Conservation (phyloP, 305 asterid genomes). For the Nicotiana rustica region DNA sequence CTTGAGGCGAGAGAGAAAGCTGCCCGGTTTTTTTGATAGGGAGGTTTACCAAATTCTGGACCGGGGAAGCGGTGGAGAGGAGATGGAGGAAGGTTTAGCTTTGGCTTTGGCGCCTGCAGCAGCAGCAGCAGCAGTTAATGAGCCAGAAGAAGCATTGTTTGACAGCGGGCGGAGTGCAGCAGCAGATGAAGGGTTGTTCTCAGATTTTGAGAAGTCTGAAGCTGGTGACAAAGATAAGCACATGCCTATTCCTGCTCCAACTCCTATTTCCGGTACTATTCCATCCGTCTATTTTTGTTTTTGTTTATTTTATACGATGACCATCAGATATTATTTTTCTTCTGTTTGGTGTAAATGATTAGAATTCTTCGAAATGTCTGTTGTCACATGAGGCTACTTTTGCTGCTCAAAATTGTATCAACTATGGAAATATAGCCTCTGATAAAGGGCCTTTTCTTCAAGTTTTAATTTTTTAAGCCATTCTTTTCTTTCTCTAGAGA, state of each 20-base stretch:
- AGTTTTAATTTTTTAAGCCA: not conserved
- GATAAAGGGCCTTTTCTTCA: no score
- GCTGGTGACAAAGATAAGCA: no score
- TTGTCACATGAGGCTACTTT: no score
- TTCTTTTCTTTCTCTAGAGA: not conserved
- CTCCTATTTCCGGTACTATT: conserved; percentile 60
- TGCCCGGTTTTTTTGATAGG: conserved; percentile 88
- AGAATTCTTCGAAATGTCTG: not conserved
- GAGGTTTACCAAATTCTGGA: conserved; percentile 88
- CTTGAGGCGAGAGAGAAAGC: conserved; percentile 81
- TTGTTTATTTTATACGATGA: no score
- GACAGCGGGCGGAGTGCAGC: conserved; percentile 69
- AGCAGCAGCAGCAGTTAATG: conserved; percentile 35
- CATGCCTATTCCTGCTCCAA: conserved; percentile 48
- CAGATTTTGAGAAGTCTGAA: conserved; percentile 60
- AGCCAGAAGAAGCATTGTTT: conserved; percentile 60
- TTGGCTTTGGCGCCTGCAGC: conserved; percentile 60
- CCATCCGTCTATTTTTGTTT: no score
- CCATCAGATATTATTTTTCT: no score
- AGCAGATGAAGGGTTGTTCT: conserved; percentile 71
- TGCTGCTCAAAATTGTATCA: no score
- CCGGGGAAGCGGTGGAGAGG: conserved; percentile 47
- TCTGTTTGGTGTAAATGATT: no score
- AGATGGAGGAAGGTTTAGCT: conserved; percentile 49
- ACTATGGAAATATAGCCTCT: no score